Base-by-base conservation (phyloP, 805 yeast genomes). In the Wickerhamomyces tratensis region DNA sequence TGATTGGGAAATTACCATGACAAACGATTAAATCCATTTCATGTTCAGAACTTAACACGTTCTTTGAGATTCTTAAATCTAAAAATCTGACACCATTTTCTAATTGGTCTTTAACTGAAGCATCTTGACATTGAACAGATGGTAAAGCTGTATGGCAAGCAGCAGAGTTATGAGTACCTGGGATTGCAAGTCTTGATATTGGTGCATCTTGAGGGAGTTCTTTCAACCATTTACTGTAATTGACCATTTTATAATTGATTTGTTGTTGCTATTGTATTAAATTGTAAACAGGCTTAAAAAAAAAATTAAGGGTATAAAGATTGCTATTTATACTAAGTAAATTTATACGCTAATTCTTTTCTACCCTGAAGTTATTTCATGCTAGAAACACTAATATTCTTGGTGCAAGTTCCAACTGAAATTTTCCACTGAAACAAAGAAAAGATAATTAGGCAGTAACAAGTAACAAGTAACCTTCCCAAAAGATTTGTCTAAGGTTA, bases 121-220 rank as follows among this genome's bases (percentile, higher is more conserved):
- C 74, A 14, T 77, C 82, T 58, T 84, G 93, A 58, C 93, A 84
- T 56, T 78, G 82, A 30, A 84, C 89, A 0, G 86, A 76, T 29
- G 91, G 91, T 38, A 82, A 50, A 2, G 89, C 82, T 7, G 72
- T 64, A 56, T 80, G 79, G 50, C 74, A 77, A 6, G 91, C 91
- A 12, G 83, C 86, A 36, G 86, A 71, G 57, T 84, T 83, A 63
- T 84, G 93, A n/a, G 91, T 83, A n/a, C 93, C 93, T 9, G 91
- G 88, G 41, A 84, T 66, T 0, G 89, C 67, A 41, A 84, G 66
- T 43, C 70, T 63, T 5, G 82, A 67, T 33, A 84, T 46, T 36
- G 53, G 53, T 20, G 71, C 63, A 57, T 76, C 65, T 54, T 80
- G 85, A 41, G 64, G 59, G 44, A 82, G 54, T 10, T 69, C 67